Evolutionary conservation across 257 asterid genomes (phyloP), one percentile per base, ranked within the genome.

Genomic region (Solanum clarkiae): DNA sequence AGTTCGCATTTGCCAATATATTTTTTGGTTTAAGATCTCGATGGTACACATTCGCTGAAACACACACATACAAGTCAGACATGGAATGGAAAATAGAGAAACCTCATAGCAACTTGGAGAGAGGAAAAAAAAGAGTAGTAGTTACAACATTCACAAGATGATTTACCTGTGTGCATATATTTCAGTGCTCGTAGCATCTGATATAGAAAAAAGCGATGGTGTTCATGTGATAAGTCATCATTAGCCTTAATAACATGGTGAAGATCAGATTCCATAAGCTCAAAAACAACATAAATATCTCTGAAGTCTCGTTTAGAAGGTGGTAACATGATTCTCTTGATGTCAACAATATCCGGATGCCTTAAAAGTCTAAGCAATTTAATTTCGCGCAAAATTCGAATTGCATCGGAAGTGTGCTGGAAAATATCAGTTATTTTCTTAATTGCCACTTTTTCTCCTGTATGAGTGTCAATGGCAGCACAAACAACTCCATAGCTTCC

Each of bases 401-500:
- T 90, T 63, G 99, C 98, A 90, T 95, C 99, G 70, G 99, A 94
- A 71, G 86, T 89, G 84, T 95, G 98, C 89, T 95, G 95, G 82
- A 95, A 95, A 59, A 95, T 95, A 85, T 94, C 92, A 17, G 91
- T 94, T 86, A 95, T 94, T 90, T 95, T 95, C 95, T 95, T 95
- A 83, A 95, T 94, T 4, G 98, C 98, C 10, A 95, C 98, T 89
- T 94, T 95, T 87, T 94, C 97, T 57, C 97, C 97, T 14, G 97
- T 95, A 86, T 92, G 97, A 6, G 97, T 93, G 90, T 95, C 98
- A 62, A 91, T 87, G 81, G 98, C 98, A 49, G 98, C 94, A 87
- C 98, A 94, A 51, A 94, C 99, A 87, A 95, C 98, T 85, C 99
- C 99, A 90, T 95, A 95, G 89, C 99, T 95, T 70, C 99, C 98